Conservation (phyloP, 257 asterid species). For the Cordia subcordata region DNA sequence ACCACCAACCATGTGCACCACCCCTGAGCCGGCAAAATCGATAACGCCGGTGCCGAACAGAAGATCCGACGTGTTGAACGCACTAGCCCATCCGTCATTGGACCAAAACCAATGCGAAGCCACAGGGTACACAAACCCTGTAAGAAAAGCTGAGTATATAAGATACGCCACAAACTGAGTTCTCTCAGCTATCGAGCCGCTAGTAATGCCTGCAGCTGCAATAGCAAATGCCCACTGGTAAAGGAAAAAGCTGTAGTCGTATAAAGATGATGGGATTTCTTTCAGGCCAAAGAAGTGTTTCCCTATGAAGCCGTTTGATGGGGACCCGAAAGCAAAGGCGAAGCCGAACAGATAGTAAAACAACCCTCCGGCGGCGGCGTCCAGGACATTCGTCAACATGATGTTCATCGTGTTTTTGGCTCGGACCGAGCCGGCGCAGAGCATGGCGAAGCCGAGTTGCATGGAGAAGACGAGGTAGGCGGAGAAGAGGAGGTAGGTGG, state of each 20-base stretch:
- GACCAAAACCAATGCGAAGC: conserved; percentile 59
- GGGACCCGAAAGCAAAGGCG: conserved; percentile 42
- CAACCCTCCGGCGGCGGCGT: conserved; percentile 47
- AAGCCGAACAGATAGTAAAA: conserved; percentile 52
- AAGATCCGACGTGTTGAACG: conserved; percentile 15
- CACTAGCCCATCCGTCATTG: conserved; percentile 43
- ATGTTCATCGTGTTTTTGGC: conserved; percentile 49
- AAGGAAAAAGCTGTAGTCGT: conserved; percentile 40
- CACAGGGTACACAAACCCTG: conserved; percentile 46
- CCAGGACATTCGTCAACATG: conserved; percentile 50
- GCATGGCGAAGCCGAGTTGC: conserved; percentile 62
- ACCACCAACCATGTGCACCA: conserved; percentile 46
- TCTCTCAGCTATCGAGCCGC: conserved; percentile 51
- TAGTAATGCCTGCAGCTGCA: conserved; percentile 52
- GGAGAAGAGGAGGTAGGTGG: conserved; percentile 57
- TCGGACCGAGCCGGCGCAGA: conserved; percentile 50
- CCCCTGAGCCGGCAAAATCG: conserved; percentile 55
- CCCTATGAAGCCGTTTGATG: conserved; percentile 54
- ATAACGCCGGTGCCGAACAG: conserved; percentile 46
- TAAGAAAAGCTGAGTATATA: conserved; percentile 38
- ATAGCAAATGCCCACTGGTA: conserved; percentile 61
- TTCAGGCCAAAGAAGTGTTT: conserved; percentile 36
- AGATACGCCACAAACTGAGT: conserved; percentile 46
- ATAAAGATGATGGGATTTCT: conserved; percentile 22
- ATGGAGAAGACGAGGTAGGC: conserved; percentile 52